Conservation (phyloP, 2,329 filamentous ascomycete genomes). For the Arthrobotrys sinensis region DNA sequence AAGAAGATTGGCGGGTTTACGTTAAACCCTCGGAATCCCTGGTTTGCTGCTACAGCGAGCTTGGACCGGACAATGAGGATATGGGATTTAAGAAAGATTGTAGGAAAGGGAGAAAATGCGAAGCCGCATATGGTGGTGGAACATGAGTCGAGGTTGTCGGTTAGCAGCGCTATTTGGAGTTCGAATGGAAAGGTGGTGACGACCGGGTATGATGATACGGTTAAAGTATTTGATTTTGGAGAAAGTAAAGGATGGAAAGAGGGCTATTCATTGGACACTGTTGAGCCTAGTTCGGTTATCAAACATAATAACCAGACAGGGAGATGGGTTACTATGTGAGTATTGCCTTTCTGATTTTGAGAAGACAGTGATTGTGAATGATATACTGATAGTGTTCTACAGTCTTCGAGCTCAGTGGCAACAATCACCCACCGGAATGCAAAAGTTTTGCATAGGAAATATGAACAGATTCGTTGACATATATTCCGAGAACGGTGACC, state of each 20-base stretch:
- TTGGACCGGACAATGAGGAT: conserved; percentile 90
- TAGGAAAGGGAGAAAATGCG: conserved; percentile 73
- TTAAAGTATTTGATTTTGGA: conserved; percentile 83
- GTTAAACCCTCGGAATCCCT: conserved; percentile 82
- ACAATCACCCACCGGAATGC: conserved; percentile 79
- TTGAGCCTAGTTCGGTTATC: conserved; percentile 79
- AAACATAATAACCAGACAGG: conserved; percentile 96
- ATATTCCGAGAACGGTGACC: conserved; percentile 84
- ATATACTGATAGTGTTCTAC: conserved; percentile 34
- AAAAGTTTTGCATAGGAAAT: conserved; percentile 93
- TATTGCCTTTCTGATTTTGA: background rate
- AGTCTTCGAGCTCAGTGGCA: conserved; percentile 92
- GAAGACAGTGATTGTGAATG: background rate
- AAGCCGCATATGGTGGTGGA: conserved; percentile 81
- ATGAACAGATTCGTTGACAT: conserved; percentile 98
- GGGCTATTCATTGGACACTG: conserved; percentile 75
- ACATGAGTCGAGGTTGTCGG: conserved; percentile 85
- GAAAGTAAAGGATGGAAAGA: conserved; percentile 74
- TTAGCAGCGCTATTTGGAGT: conserved; percentile 94
- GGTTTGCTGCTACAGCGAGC: conserved; percentile 86
- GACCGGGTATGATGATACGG: conserved; percentile 91
- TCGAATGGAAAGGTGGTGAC: conserved; percentile 88
- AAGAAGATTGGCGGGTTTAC: conserved; percentile 98
- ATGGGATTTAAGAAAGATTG: conserved; percentile 90
- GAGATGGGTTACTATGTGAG: conserved; percentile 77